Evolutionary conservation across 768 basidiomycete species (phyloP).

Genomic region (Crepidotus variabilis): DNA sequence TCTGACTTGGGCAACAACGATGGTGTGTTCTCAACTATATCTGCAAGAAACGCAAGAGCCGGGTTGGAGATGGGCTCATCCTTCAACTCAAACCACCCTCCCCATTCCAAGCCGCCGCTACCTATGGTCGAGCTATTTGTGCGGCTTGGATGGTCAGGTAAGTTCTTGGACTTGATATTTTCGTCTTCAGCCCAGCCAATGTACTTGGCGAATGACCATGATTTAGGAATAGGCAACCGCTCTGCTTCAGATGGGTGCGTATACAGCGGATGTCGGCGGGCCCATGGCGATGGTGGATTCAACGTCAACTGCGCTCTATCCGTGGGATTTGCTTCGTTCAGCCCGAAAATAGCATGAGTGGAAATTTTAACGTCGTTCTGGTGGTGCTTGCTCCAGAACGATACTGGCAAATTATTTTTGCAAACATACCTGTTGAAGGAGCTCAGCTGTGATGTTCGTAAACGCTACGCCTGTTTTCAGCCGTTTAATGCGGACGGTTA

Average conservation of each 20-base stretch:
- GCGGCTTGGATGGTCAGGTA: constrained; percentile 30
- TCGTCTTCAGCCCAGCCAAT: constrained; percentile 38
- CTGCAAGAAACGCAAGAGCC: constrained; percentile 53
- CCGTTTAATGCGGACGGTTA: constrained; percentile 43
- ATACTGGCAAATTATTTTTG: too few species aligned
- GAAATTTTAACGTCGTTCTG: constrained; percentile 46
- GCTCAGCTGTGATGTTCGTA: constrained; percentile 54
- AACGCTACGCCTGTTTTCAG: constrained; percentile 50
- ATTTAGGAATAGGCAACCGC: constrained; percentile 15
- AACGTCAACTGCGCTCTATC: constrained; percentile 29
- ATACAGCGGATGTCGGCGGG: constrained; percentile 55
- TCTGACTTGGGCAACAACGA: constrained; percentile 43
- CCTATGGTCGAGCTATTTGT: constrained; percentile 38
- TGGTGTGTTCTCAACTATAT: constrained; percentile 46
- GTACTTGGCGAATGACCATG: constrained; percentile 33
- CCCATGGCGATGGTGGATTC: constrained; percentile 51
- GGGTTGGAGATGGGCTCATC: constrained; percentile 43
- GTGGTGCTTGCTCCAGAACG: background rate
- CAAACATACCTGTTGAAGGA: constrained; percentile 49
- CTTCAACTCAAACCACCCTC: constrained; percentile 48
- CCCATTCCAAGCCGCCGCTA: constrained; percentile 55
- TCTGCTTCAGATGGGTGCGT: constrained; percentile 44
- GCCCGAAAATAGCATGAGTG: constrained; percentile 54
- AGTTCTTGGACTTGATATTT: constrained; percentile 35
- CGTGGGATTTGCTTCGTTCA: constrained; percentile 30